Base-by-base conservation (phyloP, 306 rosid genomes). In the Mucuna pruriens region DNA sequence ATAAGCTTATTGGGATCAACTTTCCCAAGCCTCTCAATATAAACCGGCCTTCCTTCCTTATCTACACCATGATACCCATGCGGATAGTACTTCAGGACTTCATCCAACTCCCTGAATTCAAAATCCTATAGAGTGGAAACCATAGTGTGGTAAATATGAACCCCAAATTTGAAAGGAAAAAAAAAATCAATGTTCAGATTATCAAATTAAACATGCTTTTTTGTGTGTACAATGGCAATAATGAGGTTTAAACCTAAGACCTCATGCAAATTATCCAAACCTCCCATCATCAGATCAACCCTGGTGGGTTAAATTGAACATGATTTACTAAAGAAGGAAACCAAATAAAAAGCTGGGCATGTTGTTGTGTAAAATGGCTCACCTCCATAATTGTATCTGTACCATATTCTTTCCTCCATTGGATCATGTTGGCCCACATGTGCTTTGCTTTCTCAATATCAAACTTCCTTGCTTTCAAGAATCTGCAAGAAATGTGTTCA, bases 371-470 rank as follows among this genome's bases (percentile, higher is more conserved):
- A 67, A 51, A 44, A 76, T 80, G 61, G 33, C 25, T 76, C 76
- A 90, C 97, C 89, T 92, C 98, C 86, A 90, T 68, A 80, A 94
- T 90, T 66, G 88, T 84, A 83, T 94, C 97, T 0, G 93, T 85
- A 16, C 94, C 92, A 70, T 86, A 94, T 2, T 90, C 97, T 84
- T 82, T 88, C 92, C 98, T 90, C 98, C 98, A 94, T 34, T 90
- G 94, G 73, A 92, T 89, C 98, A 94, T 94, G 85, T 89, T 89
- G 75, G 85, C 87, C 98, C 98, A 94, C 97, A 92, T 92, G 44
- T 83, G 86, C 76, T 94, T 94, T 36, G 98, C 93, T 81, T 86
- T 91, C 75, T 94, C 98, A 38, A 79, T 84, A 87, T 92, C 97
- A 81, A 91, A 94, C 87, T 91, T 92, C 82, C 98, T 92, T 22